Conservation (phyloP, 176 grass and related monocot genomes). For the Carex parvula region DNA sequence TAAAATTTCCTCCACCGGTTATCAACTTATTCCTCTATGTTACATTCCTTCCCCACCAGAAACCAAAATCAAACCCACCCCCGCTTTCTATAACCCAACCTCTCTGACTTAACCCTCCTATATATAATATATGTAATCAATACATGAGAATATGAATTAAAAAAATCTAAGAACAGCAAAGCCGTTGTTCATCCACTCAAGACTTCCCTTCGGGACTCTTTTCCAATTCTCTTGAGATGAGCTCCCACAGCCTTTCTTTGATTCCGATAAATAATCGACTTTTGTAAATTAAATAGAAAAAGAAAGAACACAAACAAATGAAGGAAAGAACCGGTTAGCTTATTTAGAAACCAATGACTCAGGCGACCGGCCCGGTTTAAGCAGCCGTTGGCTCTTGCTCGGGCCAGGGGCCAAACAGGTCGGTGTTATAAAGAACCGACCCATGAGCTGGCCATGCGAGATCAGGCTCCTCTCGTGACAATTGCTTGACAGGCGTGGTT, state of each 20-base stretch:
- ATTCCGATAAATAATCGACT: slow-evolving; percentile 34
- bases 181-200: slow-evolving; percentile 49
- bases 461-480: slow-evolving; percentile 61
- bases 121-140: slow-evolving; percentile 40
- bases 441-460: slow-evolving; percentile 67
- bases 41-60: slow-evolving; percentile 23
- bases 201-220: slow-evolving; percentile 75
- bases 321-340: slow-evolving; percentile 95
- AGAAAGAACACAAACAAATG: slow-evolving; percentile 63
- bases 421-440: slow-evolving; percentile 40
- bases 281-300: slow-evolving; percentile 68
- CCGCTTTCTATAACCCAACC: not conserved
- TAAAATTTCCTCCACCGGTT: slow-evolving; percentile 25
- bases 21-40: slow-evolving; percentile 28
- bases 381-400: slow-evolving; percentile 82
- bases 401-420: slow-evolving; percentile 70
- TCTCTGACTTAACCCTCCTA: not conserved
- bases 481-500: slow-evolving; percentile 40
- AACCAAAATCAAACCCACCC: slow-evolving; percentile 23
- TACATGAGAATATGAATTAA: slow-evolving; percentile 23
- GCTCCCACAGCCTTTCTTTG: slow-evolving; percentile 51
- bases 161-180: slow-evolving; percentile 36
- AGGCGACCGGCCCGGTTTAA: slow-evolving; percentile 27
- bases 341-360: slow-evolving; percentile 32
- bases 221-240: slow-evolving; percentile 46